Evolutionary conservation across 2,329 filamentous ascomycete genomes (phyloP).

Genomic region (Didymella sp.): DNA sequence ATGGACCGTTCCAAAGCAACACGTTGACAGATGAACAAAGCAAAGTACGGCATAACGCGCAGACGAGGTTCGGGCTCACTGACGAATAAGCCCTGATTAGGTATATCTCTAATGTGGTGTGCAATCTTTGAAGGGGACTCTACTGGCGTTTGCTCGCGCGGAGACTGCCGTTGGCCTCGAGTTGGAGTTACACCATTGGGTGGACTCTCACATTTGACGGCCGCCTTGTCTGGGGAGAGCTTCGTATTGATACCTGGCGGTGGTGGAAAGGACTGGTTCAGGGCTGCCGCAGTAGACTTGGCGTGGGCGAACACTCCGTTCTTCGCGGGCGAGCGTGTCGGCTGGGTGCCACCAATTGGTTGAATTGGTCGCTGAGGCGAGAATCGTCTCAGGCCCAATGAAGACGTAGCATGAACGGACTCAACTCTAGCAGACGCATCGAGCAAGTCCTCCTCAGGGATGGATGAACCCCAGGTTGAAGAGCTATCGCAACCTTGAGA

Average conservation of each 20-base stretch:
- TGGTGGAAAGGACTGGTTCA: slow-evolving; percentile 6
- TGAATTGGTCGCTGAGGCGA: neutral
- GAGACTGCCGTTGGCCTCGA: neutral
- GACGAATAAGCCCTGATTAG: slow-evolving; percentile 40
- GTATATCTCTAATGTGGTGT: slow-evolving; percentile 40
- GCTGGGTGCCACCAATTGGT: neutral
- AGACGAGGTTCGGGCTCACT: slow-evolving; percentile 20
- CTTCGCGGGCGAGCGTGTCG: neutral
- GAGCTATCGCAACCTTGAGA: slow-evolving; percentile 29
- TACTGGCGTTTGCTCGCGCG: neutral
- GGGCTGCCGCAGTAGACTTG: neutral
- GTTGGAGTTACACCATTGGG: neutral
- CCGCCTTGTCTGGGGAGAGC: neutral
- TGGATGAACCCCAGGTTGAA: slow-evolving; percentile 35
- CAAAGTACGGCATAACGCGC: slow-evolving; percentile 36
- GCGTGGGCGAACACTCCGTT: neutral
- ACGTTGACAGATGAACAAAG: slow-evolving; percentile 44
- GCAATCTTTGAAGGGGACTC: slow-evolving; percentile 27
- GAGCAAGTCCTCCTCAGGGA: slow-evolving; percentile 32
- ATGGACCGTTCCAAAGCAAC: slow-evolving; percentile 29
- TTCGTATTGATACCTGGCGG: neutral
- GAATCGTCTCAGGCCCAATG: neutral
- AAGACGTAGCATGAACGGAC: neutral
- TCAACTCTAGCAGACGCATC: slow-evolving; percentile 27
- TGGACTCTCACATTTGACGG: neutral